These are phyloP conservation scores for Fragaria vesca DNA, from an alignment of 306 rosid genomes.

Conservation along the genomic window DNA sequence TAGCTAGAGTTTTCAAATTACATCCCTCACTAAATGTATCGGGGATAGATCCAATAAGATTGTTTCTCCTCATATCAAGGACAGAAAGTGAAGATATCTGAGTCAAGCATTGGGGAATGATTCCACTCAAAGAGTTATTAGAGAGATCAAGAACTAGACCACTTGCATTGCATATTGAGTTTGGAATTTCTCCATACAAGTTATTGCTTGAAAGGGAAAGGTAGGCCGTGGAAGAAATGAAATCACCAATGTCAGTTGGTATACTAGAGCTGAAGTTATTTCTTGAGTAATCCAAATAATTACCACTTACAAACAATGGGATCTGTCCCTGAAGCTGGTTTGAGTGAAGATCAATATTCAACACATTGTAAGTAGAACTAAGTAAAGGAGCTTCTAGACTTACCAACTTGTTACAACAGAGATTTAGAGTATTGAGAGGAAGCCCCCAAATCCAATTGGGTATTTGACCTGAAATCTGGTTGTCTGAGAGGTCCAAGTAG, in stretches of 20 bases:
- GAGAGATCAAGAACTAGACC: background rate
- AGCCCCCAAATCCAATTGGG: constrained; percentile 23
- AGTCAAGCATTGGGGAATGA: background rate
- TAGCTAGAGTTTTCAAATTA: background rate
- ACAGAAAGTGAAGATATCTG: background rate
- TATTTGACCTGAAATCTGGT: constrained; percentile 15
- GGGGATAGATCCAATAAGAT: background rate
- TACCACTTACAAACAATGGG: background rate
- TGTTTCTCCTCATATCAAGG: background rate
- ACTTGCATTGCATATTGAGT: background rate
- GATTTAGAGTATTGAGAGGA: background rate
- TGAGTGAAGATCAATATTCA: background rate
- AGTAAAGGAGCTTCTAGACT: constrained; percentile 3
- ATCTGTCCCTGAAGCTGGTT: background rate
- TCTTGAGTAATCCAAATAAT: background rate
- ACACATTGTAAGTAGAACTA: background rate
- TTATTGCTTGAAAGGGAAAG: background rate
- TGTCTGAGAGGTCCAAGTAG: constrained; percentile 27
- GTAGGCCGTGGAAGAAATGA: background rate
- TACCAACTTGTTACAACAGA: constrained; percentile 13
- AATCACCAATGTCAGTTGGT: background rate
- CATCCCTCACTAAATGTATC: background rate
- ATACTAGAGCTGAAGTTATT: background rate
- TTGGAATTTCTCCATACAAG: background rate
- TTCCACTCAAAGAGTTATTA: background rate